phyloP scores from a whole-genome alignment of 2,329 filamentous ascomycete genomes.

The Incumbomyces lentus region DNA sequence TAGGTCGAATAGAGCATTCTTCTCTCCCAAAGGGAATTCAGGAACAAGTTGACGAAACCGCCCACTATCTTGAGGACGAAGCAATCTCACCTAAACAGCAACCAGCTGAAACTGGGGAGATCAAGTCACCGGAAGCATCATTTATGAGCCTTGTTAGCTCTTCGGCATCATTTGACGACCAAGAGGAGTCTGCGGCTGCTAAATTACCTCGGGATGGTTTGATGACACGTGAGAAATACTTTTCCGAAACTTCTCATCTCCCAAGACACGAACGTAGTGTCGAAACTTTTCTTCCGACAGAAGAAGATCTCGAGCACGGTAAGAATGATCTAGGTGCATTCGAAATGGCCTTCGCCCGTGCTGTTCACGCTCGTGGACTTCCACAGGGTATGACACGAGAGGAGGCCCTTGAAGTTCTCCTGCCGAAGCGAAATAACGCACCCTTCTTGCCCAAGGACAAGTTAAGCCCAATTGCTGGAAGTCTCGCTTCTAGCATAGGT shows the following conservation, averaged over 20 bases:
- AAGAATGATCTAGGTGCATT: conserved; percentile 9
- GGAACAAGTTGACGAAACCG: neutral
- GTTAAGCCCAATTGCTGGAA: neutral
- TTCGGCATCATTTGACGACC: neutral
- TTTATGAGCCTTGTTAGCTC: neutral
- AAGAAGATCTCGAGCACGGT: neutral
- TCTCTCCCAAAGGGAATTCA: neutral
- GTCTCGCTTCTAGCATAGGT: conserved; percentile 2
- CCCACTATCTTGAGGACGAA: neutral
- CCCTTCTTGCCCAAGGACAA: conserved; percentile 2
- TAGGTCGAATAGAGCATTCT: neutral
- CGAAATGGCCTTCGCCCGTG: conserved; percentile 16
- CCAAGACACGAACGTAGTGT: neutral
- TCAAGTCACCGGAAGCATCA: neutral
- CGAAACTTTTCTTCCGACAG: neutral
- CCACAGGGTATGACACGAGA: conserved; percentile 10
- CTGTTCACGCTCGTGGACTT: conserved; percentile 14
- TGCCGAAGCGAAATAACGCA: conserved; percentile 11
- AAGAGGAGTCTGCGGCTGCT: neutral
- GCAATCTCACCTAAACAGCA: neutral
- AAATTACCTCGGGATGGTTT: neutral
- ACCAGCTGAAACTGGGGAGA: neutral
- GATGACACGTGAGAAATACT: neutral
- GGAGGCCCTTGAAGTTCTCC: conserved; percentile 14
- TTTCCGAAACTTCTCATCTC: neutral